phyloP scores from a whole-genome alignment of 768 basidiomycete species.

The Hydnomerulius pinastri region DNA sequence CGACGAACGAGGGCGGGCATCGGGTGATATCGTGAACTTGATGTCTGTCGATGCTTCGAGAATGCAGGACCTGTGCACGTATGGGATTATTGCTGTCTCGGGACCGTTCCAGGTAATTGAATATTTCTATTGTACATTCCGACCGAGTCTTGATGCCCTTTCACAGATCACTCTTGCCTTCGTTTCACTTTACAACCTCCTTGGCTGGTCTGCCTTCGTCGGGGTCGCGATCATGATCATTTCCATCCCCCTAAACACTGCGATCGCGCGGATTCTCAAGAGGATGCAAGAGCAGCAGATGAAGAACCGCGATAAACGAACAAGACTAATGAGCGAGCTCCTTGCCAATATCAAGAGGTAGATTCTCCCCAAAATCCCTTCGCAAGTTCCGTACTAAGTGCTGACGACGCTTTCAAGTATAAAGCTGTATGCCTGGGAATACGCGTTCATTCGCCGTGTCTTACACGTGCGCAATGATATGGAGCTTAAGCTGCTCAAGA shows the following conservation, averaged over 20 bases:
- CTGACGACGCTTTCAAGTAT: no score
- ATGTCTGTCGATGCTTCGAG: constrained; percentile 87
- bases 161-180: constrained; percentile 82
- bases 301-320: constrained; percentile 88
- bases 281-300: constrained; percentile 85
- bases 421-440: constrained; percentile 95
- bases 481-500: constrained; percentile 79
- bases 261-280: constrained; percentile 70
- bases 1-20: constrained; percentile 76
- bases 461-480: constrained; percentile 78
- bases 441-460: constrained; percentile 80
- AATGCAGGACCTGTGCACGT: constrained; percentile 79
- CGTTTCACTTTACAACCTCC: constrained; percentile 82
- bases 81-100: constrained; percentile 81
- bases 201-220: constrained; percentile 91
- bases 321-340: constrained; percentile 90
- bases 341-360: constrained; percentile 87
- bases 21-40: constrained; percentile 93
- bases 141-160: not conserved
- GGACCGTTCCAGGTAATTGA: constrained; percentile 77
- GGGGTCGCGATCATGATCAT: constrained; percentile 89
- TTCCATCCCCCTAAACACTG: constrained; percentile 73
- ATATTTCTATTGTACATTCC: not conserved
- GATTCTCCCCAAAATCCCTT: no score
- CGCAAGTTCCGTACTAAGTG: no score